Evolutionary conservation across 805 yeast genomes (phyloP), one percentile per base, ranked within the genome.

Genomic region (Candida schatavii): DNA sequence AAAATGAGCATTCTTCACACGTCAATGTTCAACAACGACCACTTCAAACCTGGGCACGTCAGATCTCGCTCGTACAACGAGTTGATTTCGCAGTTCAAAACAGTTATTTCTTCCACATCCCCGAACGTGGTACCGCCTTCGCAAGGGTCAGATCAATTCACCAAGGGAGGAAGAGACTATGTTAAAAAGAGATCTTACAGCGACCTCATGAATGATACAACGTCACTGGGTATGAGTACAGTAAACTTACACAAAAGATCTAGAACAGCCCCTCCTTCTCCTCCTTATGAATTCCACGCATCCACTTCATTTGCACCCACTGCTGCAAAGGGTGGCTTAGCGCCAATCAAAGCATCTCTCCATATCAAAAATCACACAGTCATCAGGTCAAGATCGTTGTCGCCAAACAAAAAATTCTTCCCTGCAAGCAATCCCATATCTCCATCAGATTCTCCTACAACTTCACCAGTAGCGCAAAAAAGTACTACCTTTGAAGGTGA

Each of bases 241-340:
- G 34, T 32, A 48, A 9, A 46, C 46, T 40, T 32, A 34, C 29
- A 46, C 48, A 72, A 72, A 50, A 56, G 73, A 38, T 61, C 74
- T n/a, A 60, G 68, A 51, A 70, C 76, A 7, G 75, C 76, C 3
- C 76, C 77, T 26, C 72, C 76, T 10, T 68, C 72, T 14, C 67
- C 68, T 9, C 70, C 67, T n/a, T 52, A 26, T 20, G 32, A 35
- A 13, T 49, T 9, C 55, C 27, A 7, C 11, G 27, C 27, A 23
- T 23, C 27, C 7, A 7, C 27, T 23, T 23, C 27, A 23, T 23
- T 23, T 11, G n/a, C n/a, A n/a, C 49, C 1, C 46, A 52, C 6
- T 42, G 11, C 35, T 2, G 21, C 30, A n/a, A 45, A 37, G 30
- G 35, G 37, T 11, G 21, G 52, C 14, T 50, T 22, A 6, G 19